phyloP scores from a whole-genome alignment of 2,329 filamentous ascomycete species.

The Cordyceps pruinosa region DNA sequence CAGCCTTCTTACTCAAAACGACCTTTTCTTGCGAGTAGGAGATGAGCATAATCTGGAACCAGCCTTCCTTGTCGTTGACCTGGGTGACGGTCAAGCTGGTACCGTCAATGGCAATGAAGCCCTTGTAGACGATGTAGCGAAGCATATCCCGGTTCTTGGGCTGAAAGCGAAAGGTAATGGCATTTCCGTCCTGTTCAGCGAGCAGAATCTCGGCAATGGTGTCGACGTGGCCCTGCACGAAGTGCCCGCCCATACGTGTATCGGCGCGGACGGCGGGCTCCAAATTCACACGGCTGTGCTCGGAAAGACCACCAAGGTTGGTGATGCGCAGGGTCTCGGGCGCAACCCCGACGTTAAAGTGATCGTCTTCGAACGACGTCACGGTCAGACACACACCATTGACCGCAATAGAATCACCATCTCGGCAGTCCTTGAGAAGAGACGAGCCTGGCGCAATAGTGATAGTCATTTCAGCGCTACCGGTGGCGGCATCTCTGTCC shows the following conservation, averaged over 20 bases:
- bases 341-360: constrained; percentile 88
- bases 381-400: constrained; percentile 96
- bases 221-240: constrained; percentile 96
- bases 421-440: constrained; percentile 76
- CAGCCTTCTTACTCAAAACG: constrained; percentile 69
- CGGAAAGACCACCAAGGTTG: constrained; percentile 71
- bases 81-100: constrained; percentile 88
- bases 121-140: constrained; percentile 91
- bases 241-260: constrained; percentile 96
- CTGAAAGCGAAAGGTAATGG: constrained; percentile 75
- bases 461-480: constrained; percentile 88
- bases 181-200: constrained; percentile 78
- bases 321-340: constrained; percentile 94
- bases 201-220: constrained; percentile 70
- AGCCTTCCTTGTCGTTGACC: constrained; percentile 71
- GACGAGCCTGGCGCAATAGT: constrained; percentile 55
- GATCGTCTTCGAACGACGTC: constrained; percentile 44
- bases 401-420: constrained; percentile 90
- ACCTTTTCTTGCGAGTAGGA: constrained; percentile 92
- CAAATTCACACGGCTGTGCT: constrained; percentile 72
- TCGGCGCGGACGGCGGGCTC: constrained; percentile 86
- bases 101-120: constrained; percentile 88
- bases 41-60: constrained; percentile 97
- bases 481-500: constrained; percentile 71
- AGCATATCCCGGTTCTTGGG: constrained; percentile 64